Conservation (phyloP, 2,329 filamentous ascomycete species). For the Tolypocladium tropicale region DNA sequence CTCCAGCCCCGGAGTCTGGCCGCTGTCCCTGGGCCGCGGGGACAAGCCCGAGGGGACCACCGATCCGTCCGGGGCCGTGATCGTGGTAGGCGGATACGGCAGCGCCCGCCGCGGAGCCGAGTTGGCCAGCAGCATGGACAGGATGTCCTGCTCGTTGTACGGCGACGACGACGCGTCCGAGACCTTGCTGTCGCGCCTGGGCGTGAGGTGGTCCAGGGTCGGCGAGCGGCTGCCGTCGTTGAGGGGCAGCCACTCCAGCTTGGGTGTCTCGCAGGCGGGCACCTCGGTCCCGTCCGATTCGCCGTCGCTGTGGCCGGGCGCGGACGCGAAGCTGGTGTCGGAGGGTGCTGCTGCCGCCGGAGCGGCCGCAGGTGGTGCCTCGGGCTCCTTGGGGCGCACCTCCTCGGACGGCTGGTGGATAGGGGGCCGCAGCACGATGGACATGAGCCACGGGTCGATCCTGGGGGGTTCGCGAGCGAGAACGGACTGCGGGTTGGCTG, state of each 20-base stretch:
- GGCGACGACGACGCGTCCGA: constrained; percentile 17
- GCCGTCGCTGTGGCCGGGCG: constrained; percentile 12
- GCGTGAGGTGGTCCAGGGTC: constrained; percentile 4
- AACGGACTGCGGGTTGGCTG: constrained; percentile 11
- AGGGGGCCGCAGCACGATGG: constrained; percentile 4
- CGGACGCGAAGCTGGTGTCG: constrained; percentile 14
- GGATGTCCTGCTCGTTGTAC: constrained; percentile 22
- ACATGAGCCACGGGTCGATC: neutral
- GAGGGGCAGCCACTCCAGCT: constrained; percentile 2
- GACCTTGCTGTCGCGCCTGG: neutral
- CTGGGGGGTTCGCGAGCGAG: neutral
- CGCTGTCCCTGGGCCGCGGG: constrained; percentile 11
- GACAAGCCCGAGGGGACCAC: constrained; percentile 16
- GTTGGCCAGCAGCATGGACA: constrained; percentile 17
- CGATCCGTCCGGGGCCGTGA: constrained; percentile 15
- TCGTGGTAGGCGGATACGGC: constrained; percentile 17
- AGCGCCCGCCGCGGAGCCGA: constrained; percentile 13
- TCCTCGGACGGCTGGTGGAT: constrained; percentile 4
- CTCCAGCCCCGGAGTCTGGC: constrained; percentile 6
- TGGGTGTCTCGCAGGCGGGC: constrained; percentile 6
- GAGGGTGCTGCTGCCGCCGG: constrained; percentile 5
- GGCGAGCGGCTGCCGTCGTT: constrained; percentile 3
- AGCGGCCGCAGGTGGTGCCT: neutral
- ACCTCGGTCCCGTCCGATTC: constrained; percentile 10
- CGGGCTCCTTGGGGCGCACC: constrained; percentile 7